These are phyloP conservation scores for Epicoccum sorghinum DNA, from an alignment of 2,329 filamentous ascomycete species.

Conservation along the genomic window DNA sequence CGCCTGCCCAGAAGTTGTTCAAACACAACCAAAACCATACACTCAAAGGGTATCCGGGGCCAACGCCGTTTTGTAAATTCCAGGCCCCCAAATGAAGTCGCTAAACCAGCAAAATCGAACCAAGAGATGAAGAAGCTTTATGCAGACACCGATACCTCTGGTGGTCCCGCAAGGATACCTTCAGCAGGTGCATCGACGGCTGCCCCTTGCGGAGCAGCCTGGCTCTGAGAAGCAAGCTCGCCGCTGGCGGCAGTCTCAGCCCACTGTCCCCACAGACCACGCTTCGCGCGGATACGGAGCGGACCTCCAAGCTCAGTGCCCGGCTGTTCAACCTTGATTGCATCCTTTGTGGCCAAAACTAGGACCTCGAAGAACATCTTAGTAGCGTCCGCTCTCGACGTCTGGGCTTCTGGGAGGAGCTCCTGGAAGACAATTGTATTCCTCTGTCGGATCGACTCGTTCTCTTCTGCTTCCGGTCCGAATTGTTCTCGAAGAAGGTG, in stretches of 20 bases:
- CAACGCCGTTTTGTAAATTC: slow-evolving; percentile 36
- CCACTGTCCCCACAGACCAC: slow-evolving; percentile 96
- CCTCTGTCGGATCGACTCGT: slow-evolving; percentile 73
- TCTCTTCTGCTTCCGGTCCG: slow-evolving; percentile 71
- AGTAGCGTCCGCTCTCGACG: slow-evolving; percentile 87
- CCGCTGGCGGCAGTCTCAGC: slow-evolving; percentile 67
- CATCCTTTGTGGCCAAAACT: slow-evolving; percentile 95
- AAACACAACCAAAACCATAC: slow-evolving; percentile 25
- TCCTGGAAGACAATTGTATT: slow-evolving; percentile 86
- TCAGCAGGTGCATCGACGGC: slow-evolving; percentile 28
- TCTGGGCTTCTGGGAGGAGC: slow-evolving; percentile 79
- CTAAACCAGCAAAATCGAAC: slow-evolving; percentile 12
- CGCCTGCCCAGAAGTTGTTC: slow-evolving; percentile 17
- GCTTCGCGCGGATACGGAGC: slow-evolving; percentile 86
- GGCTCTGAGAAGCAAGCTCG: slow-evolving; percentile 31
- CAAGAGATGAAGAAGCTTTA: slow-evolving; percentile 20
- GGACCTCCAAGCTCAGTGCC: slow-evolving; percentile 72
- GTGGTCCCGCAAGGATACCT: slow-evolving; percentile 26
- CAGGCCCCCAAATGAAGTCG: slow-evolving; percentile 18
- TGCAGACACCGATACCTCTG: slow-evolving; percentile 30
- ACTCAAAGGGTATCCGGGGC: slow-evolving; percentile 40
- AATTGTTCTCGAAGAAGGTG: slow-evolving; percentile 92
- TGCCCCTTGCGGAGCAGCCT: slow-evolving; percentile 24
- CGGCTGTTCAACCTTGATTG: slow-evolving; percentile 92
- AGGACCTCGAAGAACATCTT: slow-evolving; percentile 99